These are phyloP conservation scores for Boletus vermiculosoides DNA, from an alignment of 768 basidiomycete genomes.

Conservation along the genomic window DNA sequence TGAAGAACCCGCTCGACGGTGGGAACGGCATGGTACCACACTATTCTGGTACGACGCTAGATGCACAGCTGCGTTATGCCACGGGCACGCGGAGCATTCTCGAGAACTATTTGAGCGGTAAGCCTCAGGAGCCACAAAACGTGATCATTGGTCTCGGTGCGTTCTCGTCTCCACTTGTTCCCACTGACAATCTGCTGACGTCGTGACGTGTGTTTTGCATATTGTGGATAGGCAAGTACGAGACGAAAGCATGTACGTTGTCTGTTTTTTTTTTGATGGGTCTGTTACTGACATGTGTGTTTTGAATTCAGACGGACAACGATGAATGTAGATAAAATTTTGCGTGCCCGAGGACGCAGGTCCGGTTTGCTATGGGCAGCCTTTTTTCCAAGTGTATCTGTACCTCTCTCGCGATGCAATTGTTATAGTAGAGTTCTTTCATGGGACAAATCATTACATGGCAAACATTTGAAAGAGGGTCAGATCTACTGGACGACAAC, in stretches of 20 bases:
- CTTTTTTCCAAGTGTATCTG: neutral
- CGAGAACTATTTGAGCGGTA: slow-evolving; percentile 61
- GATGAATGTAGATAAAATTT: neutral
- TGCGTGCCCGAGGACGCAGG: neutral
- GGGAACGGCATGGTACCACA: slow-evolving; percentile 90
- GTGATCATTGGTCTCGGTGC: slow-evolving; percentile 1
- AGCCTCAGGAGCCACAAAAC: slow-evolving; percentile 72
- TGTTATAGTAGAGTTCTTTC: neutral
- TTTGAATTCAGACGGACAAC: neutral
- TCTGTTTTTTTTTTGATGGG: neutral
- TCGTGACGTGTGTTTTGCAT: too few relatives aligned
- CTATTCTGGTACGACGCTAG: slow-evolving; percentile 84
- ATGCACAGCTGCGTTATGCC: slow-evolving; percentile 85
- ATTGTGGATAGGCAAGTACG: slow-evolving; percentile 40
- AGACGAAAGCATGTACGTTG: slow-evolving; percentile 13
- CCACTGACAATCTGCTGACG: neutral
- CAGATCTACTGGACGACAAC: neutral
- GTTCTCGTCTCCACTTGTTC: slow-evolving; percentile 26
- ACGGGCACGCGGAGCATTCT: slow-evolving; percentile 66
- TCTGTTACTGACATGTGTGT: neutral
- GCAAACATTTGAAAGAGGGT: neutral
- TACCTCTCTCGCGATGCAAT: neutral
- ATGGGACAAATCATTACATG: neutral
- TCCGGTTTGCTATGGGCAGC: neutral
- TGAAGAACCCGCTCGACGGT: slow-evolving; percentile 72